phyloP scores from a whole-genome alignment of 106 monocot species.

The Dendrobium chrysotoxum region DNA sequence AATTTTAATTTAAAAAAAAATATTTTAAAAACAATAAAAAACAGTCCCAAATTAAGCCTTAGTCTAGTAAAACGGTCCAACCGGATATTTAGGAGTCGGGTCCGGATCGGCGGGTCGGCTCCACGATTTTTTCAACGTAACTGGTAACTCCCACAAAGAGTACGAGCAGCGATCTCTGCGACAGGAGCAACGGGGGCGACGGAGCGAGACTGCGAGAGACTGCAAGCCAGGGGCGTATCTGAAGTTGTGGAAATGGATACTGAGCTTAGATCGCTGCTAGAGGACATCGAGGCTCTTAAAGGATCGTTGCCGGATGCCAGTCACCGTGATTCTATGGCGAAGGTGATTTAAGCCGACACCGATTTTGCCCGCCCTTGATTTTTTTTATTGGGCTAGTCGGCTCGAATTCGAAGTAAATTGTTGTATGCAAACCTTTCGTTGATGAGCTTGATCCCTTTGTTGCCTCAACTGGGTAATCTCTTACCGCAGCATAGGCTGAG shows the following conservation, averaged over 20 bases:
- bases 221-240: not conserved
- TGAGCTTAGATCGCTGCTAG: conserved; percentile 4
- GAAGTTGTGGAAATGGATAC: conserved; percentile 2
- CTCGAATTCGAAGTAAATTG: not conserved
- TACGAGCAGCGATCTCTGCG: too few relatives aligned
- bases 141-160: too few relatives aligned
- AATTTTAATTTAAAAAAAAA: too few relatives aligned
- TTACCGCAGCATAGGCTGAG: not conserved
- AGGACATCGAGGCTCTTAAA: conserved; percentile 4
- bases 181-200: too few relatives aligned
- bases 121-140: too few relatives aligned
- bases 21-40: too few relatives aligned
- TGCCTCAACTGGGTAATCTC: not conserved
- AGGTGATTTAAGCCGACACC: not conserved
- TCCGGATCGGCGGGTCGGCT: too few relatives aligned
- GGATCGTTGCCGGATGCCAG: conserved; percentile 1
- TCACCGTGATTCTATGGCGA: not conserved
- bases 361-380: not conserved
- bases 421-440: not conserved
- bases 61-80: too few relatives aligned
- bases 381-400: not conserved
- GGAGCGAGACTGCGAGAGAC: not conserved
- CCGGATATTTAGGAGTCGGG: too few relatives aligned
- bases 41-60: too few relatives aligned
- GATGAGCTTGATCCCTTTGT: not conserved